Conservation (phyloP, 2,329 filamentous ascomycete genomes). For the Pleurostoma richardsiae region DNA sequence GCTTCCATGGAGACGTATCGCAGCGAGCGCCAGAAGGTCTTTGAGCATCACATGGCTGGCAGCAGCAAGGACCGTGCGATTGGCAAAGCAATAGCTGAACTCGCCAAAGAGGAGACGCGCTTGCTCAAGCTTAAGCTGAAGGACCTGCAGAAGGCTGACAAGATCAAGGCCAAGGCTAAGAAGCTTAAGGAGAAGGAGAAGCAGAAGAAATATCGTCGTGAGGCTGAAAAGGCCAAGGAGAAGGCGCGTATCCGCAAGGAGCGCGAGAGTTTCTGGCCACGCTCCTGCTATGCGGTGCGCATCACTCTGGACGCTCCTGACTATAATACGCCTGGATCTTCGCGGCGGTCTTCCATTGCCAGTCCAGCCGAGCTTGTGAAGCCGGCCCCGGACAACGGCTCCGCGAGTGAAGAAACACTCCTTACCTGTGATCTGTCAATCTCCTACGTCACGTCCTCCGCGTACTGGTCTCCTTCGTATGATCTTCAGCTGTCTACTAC, state of each 20-base stretch:
- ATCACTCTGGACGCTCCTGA: slow-evolving; percentile 44
- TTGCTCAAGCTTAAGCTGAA: slow-evolving; percentile 19
- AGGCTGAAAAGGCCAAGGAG: slow-evolving; percentile 32
- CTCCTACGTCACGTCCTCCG: slow-evolving; percentile 54
- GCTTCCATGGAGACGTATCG: slow-evolving; percentile 34
- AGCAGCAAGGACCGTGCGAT: slow-evolving; percentile 24
- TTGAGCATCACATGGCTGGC: slow-evolving; percentile 31
- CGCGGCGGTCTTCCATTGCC: slow-evolving; percentile 42
- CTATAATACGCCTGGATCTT: slow-evolving; percentile 34
- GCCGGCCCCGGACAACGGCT: slow-evolving; percentile 38
- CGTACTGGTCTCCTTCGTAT: slow-evolving; percentile 57
- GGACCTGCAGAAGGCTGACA: slow-evolving; percentile 16
- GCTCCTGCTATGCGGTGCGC: slow-evolving; percentile 40
- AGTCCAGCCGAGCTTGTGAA: slow-evolving; percentile 51
- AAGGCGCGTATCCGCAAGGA: slow-evolving; percentile 37
- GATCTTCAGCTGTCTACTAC: slow-evolving; percentile 57
- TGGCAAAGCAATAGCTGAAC: slow-evolving; percentile 20
- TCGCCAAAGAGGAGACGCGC: slow-evolving; percentile 23
- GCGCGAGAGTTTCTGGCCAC: slow-evolving; percentile 43
- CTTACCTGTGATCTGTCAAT: slow-evolving; percentile 41
- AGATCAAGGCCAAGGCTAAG: slow-evolving; percentile 23
- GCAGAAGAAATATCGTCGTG: slow-evolving; percentile 26
- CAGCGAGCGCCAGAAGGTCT: slow-evolving; percentile 33
- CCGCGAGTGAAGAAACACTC: slow-evolving; percentile 18
- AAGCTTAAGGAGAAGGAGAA: slow-evolving; percentile 29